Evolutionary conservation across 352 stramenopile genomes (phyloP), one percentile per base, ranked within the genome.

Genomic region (Aphanomyces astaci): DNA sequence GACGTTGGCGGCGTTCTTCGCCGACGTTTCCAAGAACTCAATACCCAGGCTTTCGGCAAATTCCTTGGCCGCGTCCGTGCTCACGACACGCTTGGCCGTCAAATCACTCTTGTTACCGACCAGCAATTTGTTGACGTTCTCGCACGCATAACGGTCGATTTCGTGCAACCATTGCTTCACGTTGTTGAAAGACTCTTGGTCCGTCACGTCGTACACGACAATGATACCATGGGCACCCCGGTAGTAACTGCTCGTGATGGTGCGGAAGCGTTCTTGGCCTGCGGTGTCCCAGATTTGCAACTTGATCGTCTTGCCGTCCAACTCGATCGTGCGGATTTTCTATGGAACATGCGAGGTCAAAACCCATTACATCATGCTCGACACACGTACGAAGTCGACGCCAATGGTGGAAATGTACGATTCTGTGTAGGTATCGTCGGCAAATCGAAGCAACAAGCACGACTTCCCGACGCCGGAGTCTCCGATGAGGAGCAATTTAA

Each of bases 211-310:
- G 78, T 99, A 99, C 70, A 99, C 96, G 15, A 99, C 88, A 68
- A 99, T 98, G 78, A 99, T 99, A 49, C 98, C 98, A 76, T 99
- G 94, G 19, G 97, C 97, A 71, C 96, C 96, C 70, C 97, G 92
- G 86, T 99, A 99, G 83, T 99, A 99, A 36, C 82, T 96, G 73
- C 88, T 98, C 63, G 98, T 99, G 78, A 99, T 99, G 36, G 96
- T 99, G 71, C 97, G 94, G 88, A 99, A 99, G 71, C 97, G 92
- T 78, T 99, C 98, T 82, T 99, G 98, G 65, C 97, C 98, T 40
- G 98, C 98, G 27, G 97, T 99, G 81, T 99, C 97, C 97, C 97
- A 99, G 87, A 99, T 99, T 86, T 99, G 97, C 46, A 99, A 88
- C 86, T 99, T 99, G 83, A 99, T 98, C 59, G 94, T 99, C 85